Percentiles rank a stretch among this genome's conserved stretches.
Conservation (phyloP, 257 asterid genomes). For the Craterostigma plantagineum region DNA sequence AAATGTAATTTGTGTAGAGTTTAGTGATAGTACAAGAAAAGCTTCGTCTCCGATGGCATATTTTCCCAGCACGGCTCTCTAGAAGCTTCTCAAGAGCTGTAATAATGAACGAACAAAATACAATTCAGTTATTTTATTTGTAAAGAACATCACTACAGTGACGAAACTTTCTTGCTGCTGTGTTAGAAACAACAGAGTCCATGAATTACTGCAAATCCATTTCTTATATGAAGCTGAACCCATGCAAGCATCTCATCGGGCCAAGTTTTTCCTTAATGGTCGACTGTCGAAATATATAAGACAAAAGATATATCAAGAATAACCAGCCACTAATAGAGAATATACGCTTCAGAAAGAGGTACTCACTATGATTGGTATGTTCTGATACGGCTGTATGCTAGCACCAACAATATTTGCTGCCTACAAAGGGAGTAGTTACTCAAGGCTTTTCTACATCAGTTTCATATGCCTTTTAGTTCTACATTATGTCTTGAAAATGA, state of each 20-base stretch:
- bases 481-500: background rate
- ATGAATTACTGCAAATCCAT: conserved; percentile 46
- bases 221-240: conserved; percentile 33
- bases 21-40: conserved; percentile 23
- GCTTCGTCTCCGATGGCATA: conserved; percentile 42
- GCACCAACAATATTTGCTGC: conserved; percentile 43
- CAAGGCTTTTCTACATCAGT: background rate
- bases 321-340: background rate
- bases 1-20: too few relatives aligned
- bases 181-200: background rate
- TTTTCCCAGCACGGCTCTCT: conserved; percentile 26
- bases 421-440: conserved; percentile 17
- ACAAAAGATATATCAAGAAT: background rate
- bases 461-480: too few relatives aligned
- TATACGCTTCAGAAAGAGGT: conserved; percentile 6
- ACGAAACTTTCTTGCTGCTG: background rate
- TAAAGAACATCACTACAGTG: too few relatives aligned
- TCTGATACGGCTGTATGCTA: conserved; percentile 50
- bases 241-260: conserved; percentile 46
- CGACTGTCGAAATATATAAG: conserved; percentile 16
- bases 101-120: background rate
- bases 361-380: conserved; percentile 35
- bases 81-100: conserved; percentile 42
- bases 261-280: conserved; percentile 54
- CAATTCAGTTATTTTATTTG: too few relatives aligned